Evolutionary conservation across 129 eudicot species (phyloP), one percentile per base, ranked within the genome.

Genomic region (Centaurea solstitialis): DNA sequence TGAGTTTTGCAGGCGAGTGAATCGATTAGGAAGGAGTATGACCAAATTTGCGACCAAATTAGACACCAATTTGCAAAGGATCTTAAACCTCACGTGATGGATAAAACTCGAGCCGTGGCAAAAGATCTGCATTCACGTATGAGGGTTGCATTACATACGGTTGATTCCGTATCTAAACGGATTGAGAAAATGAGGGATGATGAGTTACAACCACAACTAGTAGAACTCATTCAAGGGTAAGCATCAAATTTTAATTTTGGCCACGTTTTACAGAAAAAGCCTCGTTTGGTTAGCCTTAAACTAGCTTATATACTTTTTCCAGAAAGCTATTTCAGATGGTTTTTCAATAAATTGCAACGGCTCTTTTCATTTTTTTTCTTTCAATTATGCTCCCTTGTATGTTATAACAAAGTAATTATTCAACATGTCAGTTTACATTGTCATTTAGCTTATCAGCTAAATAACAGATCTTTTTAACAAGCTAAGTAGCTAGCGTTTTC

Each of bases 121-220:
- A 94, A 94, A 84, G 97, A 94, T 87, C 77, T 94, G 45, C 94
- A 92, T 83, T 90, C 98, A 40, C 80, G 97, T 47, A 89, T 90
- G 57, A 83, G 82, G 79, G 98, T 94, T 7, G 93, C 97, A 10
- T 89, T 94, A 79, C 93, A 92, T 87, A 83, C 97, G 1, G 97
- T 94, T 75, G 93, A 90, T 83, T 83, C 97, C n/a, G 92, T 94
- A 53, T 88, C 98, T 20, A 94, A 92, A 83, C 77, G 98, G 45
- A 94, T 94, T 5, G 98, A 92, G 85, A 90, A 92, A 85, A 92
- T 94, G 92, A 87, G 98, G 81, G 98, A 92, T 3, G 94, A 94
- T 78, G 98, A 94, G 85, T 79, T 94, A 84, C 91, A 87, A 72
- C 98, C 98, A 9, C 98, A 94, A 83, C 90, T 92, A 45, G 35